Conservation (phyloP, 2,329 filamentous ascomycete species). For the Neopestalotiopsis sp. region DNA sequence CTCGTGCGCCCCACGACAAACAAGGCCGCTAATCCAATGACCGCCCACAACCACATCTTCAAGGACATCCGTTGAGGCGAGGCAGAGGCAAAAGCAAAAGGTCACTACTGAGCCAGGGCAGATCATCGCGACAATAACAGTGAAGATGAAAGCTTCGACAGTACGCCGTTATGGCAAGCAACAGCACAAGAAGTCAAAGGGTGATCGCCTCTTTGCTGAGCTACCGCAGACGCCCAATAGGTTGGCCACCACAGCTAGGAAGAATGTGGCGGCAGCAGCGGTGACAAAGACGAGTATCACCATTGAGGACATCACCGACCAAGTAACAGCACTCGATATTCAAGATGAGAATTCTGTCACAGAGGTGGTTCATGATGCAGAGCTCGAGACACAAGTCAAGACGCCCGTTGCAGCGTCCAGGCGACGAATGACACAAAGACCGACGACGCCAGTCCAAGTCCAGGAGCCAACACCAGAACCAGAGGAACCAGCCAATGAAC, state of each 20-base stretch:
- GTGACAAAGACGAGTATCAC: slow-evolving; percentile 28
- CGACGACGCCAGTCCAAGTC: slow-evolving; percentile 18
- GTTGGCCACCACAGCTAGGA: slow-evolving; percentile 17
- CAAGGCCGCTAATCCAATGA: not conserved
- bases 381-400: not conserved
- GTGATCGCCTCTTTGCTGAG: slow-evolving; percentile 56
- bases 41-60: not conserved
- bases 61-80: not conserved
- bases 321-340: slow-evolving; percentile 33
- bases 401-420: not conserved
- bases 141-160: slow-evolving; percentile 45
- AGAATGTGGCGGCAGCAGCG: slow-evolving; percentile 23
- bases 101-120: not conserved
- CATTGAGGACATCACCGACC: slow-evolving; percentile 40
- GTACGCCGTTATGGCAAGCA: slow-evolving; percentile 58
- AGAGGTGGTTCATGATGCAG: not conserved
- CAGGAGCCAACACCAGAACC: slow-evolving; percentile 22
- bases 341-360: slow-evolving; percentile 30
- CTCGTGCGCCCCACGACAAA: not conserved
- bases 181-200: slow-evolving; percentile 49
- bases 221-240: slow-evolving; percentile 57
- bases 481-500: slow-evolving; percentile 17
- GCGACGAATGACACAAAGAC: slow-evolving; percentile 14
- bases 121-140: slow-evolving; percentile 40
- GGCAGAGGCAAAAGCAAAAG: not conserved